Conservation (phyloP, 2,329 filamentous ascomycete species). For the Diaporthe sp. region DNA sequence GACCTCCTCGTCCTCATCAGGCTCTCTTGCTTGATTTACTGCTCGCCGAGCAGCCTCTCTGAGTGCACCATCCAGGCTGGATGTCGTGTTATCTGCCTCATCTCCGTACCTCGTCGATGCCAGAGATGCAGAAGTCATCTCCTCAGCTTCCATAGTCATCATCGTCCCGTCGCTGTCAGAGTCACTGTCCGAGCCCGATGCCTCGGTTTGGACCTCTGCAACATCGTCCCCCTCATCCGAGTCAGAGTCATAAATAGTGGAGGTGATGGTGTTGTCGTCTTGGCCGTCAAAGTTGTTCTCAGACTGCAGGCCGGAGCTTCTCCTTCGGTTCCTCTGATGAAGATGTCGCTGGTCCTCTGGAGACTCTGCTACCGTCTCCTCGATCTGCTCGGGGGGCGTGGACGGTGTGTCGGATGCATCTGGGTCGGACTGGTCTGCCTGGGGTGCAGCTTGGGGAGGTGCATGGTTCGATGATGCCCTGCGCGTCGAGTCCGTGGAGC, state of each 20-base stretch:
- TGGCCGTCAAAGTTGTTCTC: constrained; percentile 69
- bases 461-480: constrained; percentile 73
- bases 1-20: constrained; percentile 72
- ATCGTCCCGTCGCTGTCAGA: constrained; percentile 81
- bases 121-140: constrained; percentile 77
- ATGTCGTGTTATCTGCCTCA: constrained; percentile 73
- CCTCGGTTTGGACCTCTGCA: constrained; percentile 66
- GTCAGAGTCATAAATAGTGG: constrained; percentile 81
- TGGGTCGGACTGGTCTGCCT: constrained; percentile 51
- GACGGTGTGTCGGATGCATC: constrained; percentile 70
- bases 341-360: constrained; percentile 75
- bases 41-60: constrained; percentile 81
- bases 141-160: constrained; percentile 86
- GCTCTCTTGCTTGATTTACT: constrained; percentile 74
- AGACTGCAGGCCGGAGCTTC: constrained; percentile 76
- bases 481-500: constrained; percentile 78
- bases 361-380: constrained; percentile 68
- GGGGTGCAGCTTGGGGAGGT: constrained; percentile 43
- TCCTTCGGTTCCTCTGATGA: constrained; percentile 71
- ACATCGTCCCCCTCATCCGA: constrained; percentile 69
- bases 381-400: constrained; percentile 71
- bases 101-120: constrained; percentile 70
- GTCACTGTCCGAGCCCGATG: constrained; percentile 59
- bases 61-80: constrained; percentile 81
- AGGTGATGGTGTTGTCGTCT: constrained; percentile 74